Evolutionary conservation across 768 basidiomycete species (phyloP).

Genomic region (Baorangia bicolor): DNA sequence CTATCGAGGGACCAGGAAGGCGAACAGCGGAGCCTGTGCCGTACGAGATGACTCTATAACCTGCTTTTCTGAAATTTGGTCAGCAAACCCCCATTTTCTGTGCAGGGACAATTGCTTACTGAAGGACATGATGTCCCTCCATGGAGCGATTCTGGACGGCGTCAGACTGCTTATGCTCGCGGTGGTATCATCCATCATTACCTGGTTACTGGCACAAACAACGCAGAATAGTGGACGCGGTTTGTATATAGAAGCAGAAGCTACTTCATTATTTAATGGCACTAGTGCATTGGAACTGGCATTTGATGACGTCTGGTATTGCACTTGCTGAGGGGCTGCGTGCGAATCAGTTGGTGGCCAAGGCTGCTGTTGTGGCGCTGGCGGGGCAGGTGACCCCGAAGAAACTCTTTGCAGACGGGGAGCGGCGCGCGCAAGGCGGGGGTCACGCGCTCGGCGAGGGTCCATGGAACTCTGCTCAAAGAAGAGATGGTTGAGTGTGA

Average conservation of each 20-base stretch:
- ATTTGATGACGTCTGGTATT: slow-evolving; percentile 16
- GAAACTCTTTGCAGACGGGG: slow-evolving; percentile 59
- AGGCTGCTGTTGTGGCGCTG: slow-evolving; percentile 23
- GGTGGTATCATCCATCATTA: slow-evolving; percentile 28
- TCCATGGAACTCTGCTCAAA: slow-evolving; percentile 51
- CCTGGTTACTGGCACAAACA: slow-evolving; percentile 99
- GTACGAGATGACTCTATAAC: slow-evolving; percentile 87
- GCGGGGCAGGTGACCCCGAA: slow-evolving; percentile 36
- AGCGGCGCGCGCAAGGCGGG: slow-evolving; percentile 70
- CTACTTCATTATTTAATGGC: slow-evolving; percentile 2
- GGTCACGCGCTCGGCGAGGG: slow-evolving; percentile 77
- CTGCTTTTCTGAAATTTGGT: slow-evolving; percentile 71
- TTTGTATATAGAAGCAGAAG: slow-evolving; percentile 44
- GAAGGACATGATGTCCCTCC: slow-evolving; percentile 92
- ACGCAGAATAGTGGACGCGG: slow-evolving; percentile 89
- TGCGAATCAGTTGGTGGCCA: slow-evolving; percentile 23
- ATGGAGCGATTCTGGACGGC: slow-evolving; percentile 85
- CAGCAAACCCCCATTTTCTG: not conserved
- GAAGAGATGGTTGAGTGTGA: slow-evolving; percentile 12
- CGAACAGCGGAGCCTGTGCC: slow-evolving; percentile 98
- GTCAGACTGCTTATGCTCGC: slow-evolving; percentile 12
- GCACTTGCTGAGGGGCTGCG: slow-evolving; percentile 14
- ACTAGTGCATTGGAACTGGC: not conserved
- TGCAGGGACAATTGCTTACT: slow-evolving; percentile 51
- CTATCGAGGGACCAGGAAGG: slow-evolving; percentile 92